phyloP scores from a whole-genome alignment of 2,329 filamentous ascomycete genomes.

The Metarhizium guizhouense region DNA sequence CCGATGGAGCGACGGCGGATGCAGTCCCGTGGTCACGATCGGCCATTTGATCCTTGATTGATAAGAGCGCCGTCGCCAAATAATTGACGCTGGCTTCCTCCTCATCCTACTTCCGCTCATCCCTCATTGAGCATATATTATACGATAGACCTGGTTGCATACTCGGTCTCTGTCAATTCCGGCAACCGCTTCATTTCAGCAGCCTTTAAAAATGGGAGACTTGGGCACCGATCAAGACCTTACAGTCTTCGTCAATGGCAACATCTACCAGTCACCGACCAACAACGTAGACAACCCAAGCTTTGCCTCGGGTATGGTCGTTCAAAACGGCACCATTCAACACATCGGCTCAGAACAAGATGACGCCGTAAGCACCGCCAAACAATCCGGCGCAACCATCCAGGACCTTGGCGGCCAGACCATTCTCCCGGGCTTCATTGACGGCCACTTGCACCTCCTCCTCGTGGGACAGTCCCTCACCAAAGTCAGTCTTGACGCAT shows the following conservation, averaged over 20 bases:
- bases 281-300: background rate
- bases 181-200: background rate
- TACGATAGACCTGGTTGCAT: background rate
- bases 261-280: slow-evolving; percentile 10
- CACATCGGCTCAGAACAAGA: slow-evolving; percentile 23
- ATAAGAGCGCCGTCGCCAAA: background rate
- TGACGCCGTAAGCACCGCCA: slow-evolving; percentile 13
- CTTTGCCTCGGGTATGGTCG: slow-evolving; percentile 20
- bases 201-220: slow-evolving; percentile 6
- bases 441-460: slow-evolving; percentile 48
- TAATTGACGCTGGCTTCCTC: background rate
- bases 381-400: slow-evolving; percentile 12
- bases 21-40: background rate
- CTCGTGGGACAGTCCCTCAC: slow-evolving; percentile 43
- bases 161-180: background rate
- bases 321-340: slow-evolving; percentile 24
- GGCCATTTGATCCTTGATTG: background rate
- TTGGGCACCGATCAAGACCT: background rate
- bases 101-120: background rate
- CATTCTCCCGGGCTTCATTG: slow-evolving; percentile 47
- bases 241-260: slow-evolving; percentile 13
- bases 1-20: background rate
- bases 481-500: slow-evolving; percentile 40
- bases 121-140: background rate
- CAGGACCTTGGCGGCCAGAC: slow-evolving; percentile 23